Percentiles rank a stretch among this genome's conserved stretches.
phyloP scores from a whole-genome alignment of 345 rosid species.

The Turnera subulata region DNA sequence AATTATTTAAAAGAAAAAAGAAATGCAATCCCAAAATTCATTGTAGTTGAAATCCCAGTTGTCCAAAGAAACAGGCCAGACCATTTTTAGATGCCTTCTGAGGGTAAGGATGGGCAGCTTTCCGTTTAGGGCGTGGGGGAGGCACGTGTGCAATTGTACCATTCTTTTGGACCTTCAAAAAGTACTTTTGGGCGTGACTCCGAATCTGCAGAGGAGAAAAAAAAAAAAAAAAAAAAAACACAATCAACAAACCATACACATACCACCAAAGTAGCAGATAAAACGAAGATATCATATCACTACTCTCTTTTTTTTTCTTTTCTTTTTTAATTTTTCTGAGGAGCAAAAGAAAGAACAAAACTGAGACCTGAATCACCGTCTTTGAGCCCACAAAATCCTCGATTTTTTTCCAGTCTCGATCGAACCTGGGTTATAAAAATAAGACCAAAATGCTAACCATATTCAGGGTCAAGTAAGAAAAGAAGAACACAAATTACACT shows the following conservation, averaged over 20 bases:
- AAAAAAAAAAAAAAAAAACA: too few relatives aligned
- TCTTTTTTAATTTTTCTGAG: too few relatives aligned
- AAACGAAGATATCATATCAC: too few relatives aligned
- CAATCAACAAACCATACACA: slow-evolving; percentile 14
- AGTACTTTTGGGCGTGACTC: slow-evolving; percentile 98
- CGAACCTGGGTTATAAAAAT: slow-evolving; percentile 58
- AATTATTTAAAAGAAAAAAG: slow-evolving; percentile 6
- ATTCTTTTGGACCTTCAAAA: slow-evolving; percentile 91
- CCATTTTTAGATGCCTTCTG: slow-evolving; percentile 90
- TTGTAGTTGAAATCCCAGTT: neutral
- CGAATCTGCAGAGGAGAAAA: slow-evolving; percentile 84
- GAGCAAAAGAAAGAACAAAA: neutral
- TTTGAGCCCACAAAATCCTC: slow-evolving; percentile 98
- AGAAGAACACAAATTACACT: neutral
- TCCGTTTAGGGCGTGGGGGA: slow-evolving; percentile 96
- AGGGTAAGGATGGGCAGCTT: slow-evolving; percentile 94
- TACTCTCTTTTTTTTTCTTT: too few relatives aligned
- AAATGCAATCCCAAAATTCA: neutral
- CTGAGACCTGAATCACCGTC: slow-evolving; percentile 90
- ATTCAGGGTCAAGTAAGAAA: neutral
- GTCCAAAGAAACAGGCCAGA: slow-evolving; percentile 17
- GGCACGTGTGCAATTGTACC: slow-evolving; percentile 92
- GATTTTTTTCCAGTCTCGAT: slow-evolving; percentile 98
- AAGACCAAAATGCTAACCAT: slow-evolving; percentile 10
- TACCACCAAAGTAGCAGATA: neutral